Conservation (phyloP, 768 basidiomycete genomes). For the Amyloporia xantha region DNA sequence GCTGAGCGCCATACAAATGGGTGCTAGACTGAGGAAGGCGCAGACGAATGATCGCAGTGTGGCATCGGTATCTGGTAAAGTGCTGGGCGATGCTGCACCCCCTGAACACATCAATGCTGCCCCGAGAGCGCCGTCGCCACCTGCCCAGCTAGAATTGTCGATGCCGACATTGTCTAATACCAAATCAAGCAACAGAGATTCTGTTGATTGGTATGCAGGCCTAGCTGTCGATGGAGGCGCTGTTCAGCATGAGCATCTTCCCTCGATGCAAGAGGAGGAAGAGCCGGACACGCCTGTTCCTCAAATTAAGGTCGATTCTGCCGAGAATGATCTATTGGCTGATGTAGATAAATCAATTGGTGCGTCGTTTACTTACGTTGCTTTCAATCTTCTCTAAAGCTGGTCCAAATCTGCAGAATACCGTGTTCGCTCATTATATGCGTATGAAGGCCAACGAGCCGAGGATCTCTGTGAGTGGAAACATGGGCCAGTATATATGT, state of each 20-base stretch:
- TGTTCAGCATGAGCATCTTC: constrained; percentile 31
- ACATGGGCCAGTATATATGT: neutral
- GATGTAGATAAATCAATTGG: constrained; percentile 66
- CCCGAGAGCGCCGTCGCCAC: constrained; percentile 38
- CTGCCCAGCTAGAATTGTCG: constrained; percentile 20
- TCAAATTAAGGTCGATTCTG: constrained; percentile 46
- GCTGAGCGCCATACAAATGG: constrained; percentile 73
- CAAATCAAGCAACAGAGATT: constrained; percentile 54
- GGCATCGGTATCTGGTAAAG: constrained; percentile 61
- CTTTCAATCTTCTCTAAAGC: constrained; percentile 1
- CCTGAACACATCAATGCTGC: constrained; percentile 59
- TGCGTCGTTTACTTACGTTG: constrained; percentile 28
- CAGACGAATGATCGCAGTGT: constrained; percentile 81
- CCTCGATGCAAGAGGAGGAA: constrained; percentile 59
- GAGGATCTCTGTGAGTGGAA: constrained; percentile 76
- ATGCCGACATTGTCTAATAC: constrained; percentile 11
- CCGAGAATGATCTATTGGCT: constrained; percentile 45
- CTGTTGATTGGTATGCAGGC: constrained; percentile 88
- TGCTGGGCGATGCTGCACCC: constrained; percentile 68
- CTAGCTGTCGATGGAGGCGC: constrained; percentile 67
- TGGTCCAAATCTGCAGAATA: constrained; percentile 40
- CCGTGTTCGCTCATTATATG: constrained; percentile 74
- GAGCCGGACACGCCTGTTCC: constrained; percentile 41
- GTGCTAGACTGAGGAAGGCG: constrained; percentile 62
- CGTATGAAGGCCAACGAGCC: constrained; percentile 78